Percentiles rank a stretch among this genome's conserved stretches.
Conservation (phyloP, 352 stramenopile genomes). For the Globisporangium orthogonon region DNA sequence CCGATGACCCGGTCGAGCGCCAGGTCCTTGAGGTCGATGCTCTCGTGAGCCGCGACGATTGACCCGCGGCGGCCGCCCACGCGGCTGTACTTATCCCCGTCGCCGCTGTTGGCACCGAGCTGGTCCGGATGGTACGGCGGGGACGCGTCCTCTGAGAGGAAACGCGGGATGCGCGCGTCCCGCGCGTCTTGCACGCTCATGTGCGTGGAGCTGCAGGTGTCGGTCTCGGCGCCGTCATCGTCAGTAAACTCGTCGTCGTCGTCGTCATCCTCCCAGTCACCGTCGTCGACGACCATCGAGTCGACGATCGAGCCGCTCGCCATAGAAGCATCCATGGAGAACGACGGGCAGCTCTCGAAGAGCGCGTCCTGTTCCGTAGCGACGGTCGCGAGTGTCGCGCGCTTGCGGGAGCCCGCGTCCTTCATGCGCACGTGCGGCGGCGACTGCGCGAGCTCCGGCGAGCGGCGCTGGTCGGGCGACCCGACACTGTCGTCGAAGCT, state of each 20-base stretch:
- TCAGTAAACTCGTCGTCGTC: constrained; percentile 19
- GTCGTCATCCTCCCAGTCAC: constrained; percentile 23
- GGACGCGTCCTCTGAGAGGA: constrained; percentile 44
- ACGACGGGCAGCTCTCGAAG: constrained; percentile 17
- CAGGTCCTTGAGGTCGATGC: constrained; percentile 61
- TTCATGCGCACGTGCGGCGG: constrained; percentile 25
- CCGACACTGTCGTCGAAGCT: constrained; percentile 22
- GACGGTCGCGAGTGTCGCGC: constrained; percentile 7
- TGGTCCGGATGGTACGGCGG: constrained; percentile 21
- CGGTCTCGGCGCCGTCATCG: constrained; percentile 18
- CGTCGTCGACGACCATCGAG: constrained; percentile 2
- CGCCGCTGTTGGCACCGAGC: constrained; percentile 16
- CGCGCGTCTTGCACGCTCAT: constrained; percentile 45
- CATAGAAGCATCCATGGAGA: constrained; percentile 6
- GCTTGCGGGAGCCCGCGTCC: constrained; percentile 13
- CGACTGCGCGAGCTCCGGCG: constrained; percentile 18
- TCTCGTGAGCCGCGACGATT: constrained; percentile 35
- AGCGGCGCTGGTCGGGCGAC: constrained; percentile 25
- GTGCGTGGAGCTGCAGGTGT: constrained; percentile 28
- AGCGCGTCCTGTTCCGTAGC: constrained; percentile 21
- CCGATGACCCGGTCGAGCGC: constrained; percentile 51
- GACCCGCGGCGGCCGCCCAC: constrained; percentile 9
- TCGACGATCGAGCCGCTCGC: constrained; percentile 6
- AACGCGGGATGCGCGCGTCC: constrained; percentile 54
- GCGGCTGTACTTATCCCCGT: constrained; percentile 6